A percentile compares a stretch with the other conserved stretches of the same genome.
Evolutionary conservation across 2,329 filamentous ascomycete species (phyloP).

Genomic region (Dichotomopilus funicola): DNA sequence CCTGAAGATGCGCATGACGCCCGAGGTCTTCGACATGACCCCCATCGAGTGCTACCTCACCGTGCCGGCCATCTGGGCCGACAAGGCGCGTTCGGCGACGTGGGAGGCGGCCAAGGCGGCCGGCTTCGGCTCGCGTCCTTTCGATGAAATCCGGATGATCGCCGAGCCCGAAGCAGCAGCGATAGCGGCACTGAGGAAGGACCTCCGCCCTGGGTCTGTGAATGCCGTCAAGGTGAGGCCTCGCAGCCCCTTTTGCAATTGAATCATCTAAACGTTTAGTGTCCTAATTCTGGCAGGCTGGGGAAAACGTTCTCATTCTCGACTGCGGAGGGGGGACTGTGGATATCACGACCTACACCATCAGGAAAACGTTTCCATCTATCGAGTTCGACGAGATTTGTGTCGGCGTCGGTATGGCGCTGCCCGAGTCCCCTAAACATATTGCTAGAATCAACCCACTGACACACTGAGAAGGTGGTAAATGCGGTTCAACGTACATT

Average conservation of each 20-base stretch:
- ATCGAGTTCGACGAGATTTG: conserved; percentile 2
- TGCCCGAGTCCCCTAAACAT: neutral
- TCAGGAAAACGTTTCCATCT: neutral
- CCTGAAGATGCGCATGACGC: conserved; percentile 1
- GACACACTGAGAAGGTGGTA: neutral
- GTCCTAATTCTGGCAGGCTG: neutral
- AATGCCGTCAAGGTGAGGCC: conserved; percentile 2
- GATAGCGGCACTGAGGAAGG: neutral
- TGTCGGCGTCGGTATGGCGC: neutral
- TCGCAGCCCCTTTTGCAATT: neutral
- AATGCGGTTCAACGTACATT: conserved; percentile 2
- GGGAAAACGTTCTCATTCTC: conserved; percentile 2
- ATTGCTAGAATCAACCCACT: neutral
- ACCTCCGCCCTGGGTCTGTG: neutral
- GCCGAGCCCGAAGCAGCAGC: conserved; percentile 1
- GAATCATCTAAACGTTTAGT: neutral
- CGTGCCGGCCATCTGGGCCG: neutral
- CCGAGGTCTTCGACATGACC: conserved; percentile 1
- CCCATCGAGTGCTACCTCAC: conserved; percentile 4
- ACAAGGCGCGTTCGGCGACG: neutral
- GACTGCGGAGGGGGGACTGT: conserved; percentile 3
- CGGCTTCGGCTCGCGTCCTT: neutral
- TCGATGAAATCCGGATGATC: neutral
- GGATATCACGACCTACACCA: conserved; percentile 1
- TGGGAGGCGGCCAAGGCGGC: neutral